Conservation (phyloP, 208 protist species). For the Ichthyophonus hoferi region DNA sequence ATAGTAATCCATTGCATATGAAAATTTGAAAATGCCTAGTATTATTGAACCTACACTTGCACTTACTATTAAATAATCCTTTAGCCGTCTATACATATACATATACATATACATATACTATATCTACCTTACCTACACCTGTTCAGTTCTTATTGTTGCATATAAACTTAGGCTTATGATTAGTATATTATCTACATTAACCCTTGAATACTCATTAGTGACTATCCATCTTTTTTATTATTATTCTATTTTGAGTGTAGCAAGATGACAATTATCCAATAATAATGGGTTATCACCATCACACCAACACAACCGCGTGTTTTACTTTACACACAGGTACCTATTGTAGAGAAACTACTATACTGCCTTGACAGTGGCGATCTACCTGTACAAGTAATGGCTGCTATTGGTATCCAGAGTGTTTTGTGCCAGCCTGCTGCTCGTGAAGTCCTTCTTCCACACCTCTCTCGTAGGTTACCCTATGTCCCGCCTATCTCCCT, state of each 20-base stretch:
- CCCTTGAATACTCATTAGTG: neutral
- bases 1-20: too few relatives aligned
- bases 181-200: neutral
- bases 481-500: neutral
- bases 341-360: neutral
- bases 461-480: neutral
- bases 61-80: too few relatives aligned
- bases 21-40: too few relatives aligned
- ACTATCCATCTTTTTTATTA: neutral
- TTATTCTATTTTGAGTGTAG: neutral
- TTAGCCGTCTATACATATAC: too few relatives aligned
- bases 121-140: too few relatives aligned
- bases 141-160: too few relatives aligned
- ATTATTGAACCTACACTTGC: too few relatives aligned
- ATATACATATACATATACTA: too few relatives aligned
- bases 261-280: too few relatives aligned
- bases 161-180: neutral
- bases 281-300: too few relatives aligned
- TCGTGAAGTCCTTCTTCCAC: neutral
- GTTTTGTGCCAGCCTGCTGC: neutral
- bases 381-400: conserved; percentile 13
- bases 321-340: too few relatives aligned
- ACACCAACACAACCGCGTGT: too few relatives aligned
- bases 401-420: neutral
- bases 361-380: neutral